A percentile compares a stretch with the other conserved stretches of the same genome.
phyloP scores from a whole-genome alignment of 73 alveolate genomes.

The Tetrahymena thermophila region DNA sequence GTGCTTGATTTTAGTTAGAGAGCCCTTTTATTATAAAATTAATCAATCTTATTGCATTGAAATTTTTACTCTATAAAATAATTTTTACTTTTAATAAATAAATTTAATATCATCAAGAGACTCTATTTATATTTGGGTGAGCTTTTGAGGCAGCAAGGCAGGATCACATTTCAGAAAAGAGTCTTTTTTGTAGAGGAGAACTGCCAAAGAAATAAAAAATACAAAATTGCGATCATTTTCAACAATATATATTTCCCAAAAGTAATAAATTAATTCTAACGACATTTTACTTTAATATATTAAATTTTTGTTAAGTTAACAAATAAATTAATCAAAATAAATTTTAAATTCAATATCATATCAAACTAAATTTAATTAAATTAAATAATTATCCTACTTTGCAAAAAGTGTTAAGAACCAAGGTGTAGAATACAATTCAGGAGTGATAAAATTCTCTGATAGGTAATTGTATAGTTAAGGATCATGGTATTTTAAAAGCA shows the following conservation, averaged over 20 bases:
- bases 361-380: neutral
- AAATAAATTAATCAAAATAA: neutral
- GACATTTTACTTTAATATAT: conserved; percentile 33
- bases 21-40: neutral
- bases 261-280: conserved; percentile 22
- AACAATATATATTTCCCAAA: conserved; percentile 44
- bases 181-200: conserved; percentile 11
- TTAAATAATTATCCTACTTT: neutral
- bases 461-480: conserved; percentile 50
- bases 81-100: neutral
- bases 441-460: conserved; percentile 43
- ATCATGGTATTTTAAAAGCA: conserved; percentile 53
- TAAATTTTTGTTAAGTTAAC: neutral
- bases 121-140: conserved; percentile 18
- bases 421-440: conserved; percentile 77
- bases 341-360: neutral
- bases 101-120: conserved; percentile 5
- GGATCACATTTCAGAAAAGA: conserved; percentile 20
- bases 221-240: conserved; percentile 38
- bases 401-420: conserved; percentile 78
- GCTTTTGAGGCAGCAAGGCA: conserved; percentile 36
- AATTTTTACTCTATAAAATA: neutral
- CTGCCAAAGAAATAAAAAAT: conserved; percentile 45
- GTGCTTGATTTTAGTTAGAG: neutral
- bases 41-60: neutral